phyloP scores from a whole-genome alignment of 2,329 filamentous ascomycete genomes.

The Escovopsis sp. region DNA sequence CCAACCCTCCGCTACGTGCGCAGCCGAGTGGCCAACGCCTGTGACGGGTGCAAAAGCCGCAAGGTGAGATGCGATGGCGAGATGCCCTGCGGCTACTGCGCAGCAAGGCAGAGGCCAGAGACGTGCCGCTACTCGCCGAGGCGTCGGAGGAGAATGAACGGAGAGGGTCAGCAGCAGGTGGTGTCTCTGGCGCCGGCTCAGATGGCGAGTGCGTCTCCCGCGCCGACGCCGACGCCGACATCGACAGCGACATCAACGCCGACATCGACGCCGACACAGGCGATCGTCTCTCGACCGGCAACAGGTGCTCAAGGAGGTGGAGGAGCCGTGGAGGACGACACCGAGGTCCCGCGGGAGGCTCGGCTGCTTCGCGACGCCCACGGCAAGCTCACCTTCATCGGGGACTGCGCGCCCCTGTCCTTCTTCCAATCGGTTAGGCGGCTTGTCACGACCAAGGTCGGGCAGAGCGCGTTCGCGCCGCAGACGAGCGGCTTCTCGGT shows the following conservation, averaged over 20 bases:
- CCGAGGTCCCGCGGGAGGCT: constrained; percentile 39
- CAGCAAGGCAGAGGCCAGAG: constrained; percentile 25
- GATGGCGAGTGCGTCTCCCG: neutral
- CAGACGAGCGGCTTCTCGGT: constrained; percentile 35
- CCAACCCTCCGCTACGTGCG: constrained; percentile 16
- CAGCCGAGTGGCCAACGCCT: constrained; percentile 36
- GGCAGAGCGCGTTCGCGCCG: constrained; percentile 35
- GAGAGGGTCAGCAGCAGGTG: neutral
- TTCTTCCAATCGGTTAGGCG: constrained; percentile 41
- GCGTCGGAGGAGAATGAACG: constrained; percentile 18
- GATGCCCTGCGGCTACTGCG: constrained; percentile 38
- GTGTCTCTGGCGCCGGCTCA: too few relatives aligned
- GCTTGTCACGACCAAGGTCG: constrained; percentile 34
- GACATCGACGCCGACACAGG: constrained; percentile 4
- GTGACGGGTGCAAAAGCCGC: constrained; percentile 38
- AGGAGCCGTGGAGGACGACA: constrained; percentile 30
- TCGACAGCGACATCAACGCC: constrained; percentile 6
- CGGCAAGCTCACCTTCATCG: constrained; percentile 40
- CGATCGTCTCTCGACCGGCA: neutral
- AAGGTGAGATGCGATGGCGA: constrained; percentile 42
- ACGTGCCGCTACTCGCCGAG: constrained; percentile 34
- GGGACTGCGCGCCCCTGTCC: constrained; percentile 40
- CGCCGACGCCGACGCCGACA: constrained; percentile 8
- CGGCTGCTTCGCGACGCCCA: constrained; percentile 36
- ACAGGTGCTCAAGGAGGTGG: too few relatives aligned